These are phyloP conservation scores for Xanthoconium stramineum DNA, from an alignment of 768 basidiomycete genomes.

Conservation along the genomic window DNA sequence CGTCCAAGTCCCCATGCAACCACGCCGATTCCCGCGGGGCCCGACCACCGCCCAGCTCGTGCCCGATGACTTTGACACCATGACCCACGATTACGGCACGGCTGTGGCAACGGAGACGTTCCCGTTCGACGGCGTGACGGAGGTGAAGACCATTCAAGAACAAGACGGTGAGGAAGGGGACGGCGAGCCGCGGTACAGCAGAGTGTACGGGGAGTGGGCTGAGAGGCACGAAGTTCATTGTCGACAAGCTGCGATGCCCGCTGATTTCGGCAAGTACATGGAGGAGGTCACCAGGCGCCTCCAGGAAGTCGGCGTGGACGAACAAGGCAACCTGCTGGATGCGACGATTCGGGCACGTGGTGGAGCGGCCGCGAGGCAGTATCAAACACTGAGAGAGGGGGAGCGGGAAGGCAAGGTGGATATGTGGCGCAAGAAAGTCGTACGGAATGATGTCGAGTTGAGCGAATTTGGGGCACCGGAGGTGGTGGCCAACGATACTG, in stretches of 20 bases:
- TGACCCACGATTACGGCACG: constrained; percentile 28
- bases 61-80: constrained; percentile 30
- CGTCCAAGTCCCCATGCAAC: constrained; percentile 17
- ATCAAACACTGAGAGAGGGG: constrained; percentile 13
- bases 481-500: constrained; percentile 12
- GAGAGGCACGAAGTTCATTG: constrained; percentile 27
- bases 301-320: constrained; percentile 31
- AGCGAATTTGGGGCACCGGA: constrained; percentile 23
- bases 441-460: constrained; percentile 31
- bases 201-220: constrained; percentile 33
- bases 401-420: constrained; percentile 39
- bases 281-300: constrained; percentile 36
- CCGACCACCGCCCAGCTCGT: constrained; percentile 33
- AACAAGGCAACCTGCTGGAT: constrained; percentile 25
- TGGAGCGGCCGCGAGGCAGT: neutral
- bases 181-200: constrained; percentile 20
- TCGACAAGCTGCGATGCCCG: constrained; percentile 18
- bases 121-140: constrained; percentile 24
- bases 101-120: constrained; percentile 24
- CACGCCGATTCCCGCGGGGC: constrained; percentile 26
- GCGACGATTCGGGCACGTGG: constrained; percentile 13
- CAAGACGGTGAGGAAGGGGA: constrained; percentile 6
- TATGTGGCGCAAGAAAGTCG: constrained; percentile 55
- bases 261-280: constrained; percentile 29
- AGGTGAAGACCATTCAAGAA: constrained; percentile 16